Base-by-base conservation (phyloP, 129 eudicot species). In the Tanacetum coccineum region DNA sequence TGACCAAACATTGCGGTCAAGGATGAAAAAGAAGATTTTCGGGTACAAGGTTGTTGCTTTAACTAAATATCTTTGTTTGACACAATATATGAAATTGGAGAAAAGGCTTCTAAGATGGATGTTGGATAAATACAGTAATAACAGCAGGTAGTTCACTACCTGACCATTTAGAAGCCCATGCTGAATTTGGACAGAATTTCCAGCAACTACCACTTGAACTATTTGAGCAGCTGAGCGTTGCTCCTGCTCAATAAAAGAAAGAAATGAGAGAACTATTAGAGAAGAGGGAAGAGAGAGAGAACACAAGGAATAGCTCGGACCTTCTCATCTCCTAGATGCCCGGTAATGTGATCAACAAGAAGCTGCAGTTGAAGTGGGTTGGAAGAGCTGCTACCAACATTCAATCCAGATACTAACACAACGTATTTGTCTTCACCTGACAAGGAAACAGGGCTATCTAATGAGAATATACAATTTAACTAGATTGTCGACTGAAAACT, bases 281-380 rank as follows among this genome's bases (percentile, higher is more conserved):
- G 13, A 64, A 30, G 6, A 10, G 22, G 32, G 21, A 63, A 61
- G 8, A 9, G 9, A 36, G 42, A 36, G 47, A 19, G 20, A 47
- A 19, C 25, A 62, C 13, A 26, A 19, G 19, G 66, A 64, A 70
- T n/a, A 13, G 42, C 15, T 56, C 13, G 53, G 49, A 91, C 98
- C 91, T 81, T 93, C 70, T 86, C 84, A 77, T 93, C 98, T 82
- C 98, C 98, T 25, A 93, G 78, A 86, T 88, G 96, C 26, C 98
- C 96, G 14, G 95, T 86, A 69, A 93, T 84, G 69, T 88, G 96
- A 74, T 93, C 96, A 58, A 93, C 85, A 67, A 93, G 81, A 70
- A 93, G 96, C 83, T 93, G 95, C 50, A 83, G 79, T 67, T 80
- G 89, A 18, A 93, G 96, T 28, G 98, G 98, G 71, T 88, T 93